Evolutionary conservation across 768 basidiomycete species (phyloP), one percentile per base, ranked within the genome.

Genomic region (Botryobasidium botryosum): DNA sequence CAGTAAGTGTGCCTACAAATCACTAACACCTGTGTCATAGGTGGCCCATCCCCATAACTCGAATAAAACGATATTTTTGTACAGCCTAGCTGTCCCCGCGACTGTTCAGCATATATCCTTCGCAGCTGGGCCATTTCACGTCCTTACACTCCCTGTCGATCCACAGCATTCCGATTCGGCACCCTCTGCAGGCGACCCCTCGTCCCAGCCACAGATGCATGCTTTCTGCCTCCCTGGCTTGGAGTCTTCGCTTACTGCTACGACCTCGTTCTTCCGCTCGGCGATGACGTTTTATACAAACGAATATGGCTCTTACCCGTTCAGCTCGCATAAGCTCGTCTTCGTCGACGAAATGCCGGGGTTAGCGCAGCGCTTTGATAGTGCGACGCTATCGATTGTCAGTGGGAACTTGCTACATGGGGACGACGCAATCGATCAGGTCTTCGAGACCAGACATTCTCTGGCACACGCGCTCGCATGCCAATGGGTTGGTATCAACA

Each of bases 81-180:
- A 88, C 59, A 74, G 80, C 5, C 90, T 92, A 59, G 67, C 79
- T 20, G 75, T 77, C 10, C 71, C 81, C 20, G 91, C 90, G 0
- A 90, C 90, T 18, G 85, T 80, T n/a, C 94, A 97, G 58, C 94
- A 97, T 56, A 77, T 99, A 48, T 79, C 84, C 2, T 97, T 92
- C 57, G 90, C 91, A 40, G 88, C 86, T 7, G 94, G 94, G 1
- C 91, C 92, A 3, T 97, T 97, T 58, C 77, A 88, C 61, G 64
- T 85, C 46, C 64, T 77, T 53, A 64, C 74, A 8, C 75, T 86
- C 40, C 72, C 77, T 29, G 61, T 71, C 10, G 82, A 84, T 50
- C 66, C 65, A 46, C 62, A 65, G 10, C 46, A 40, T 26, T 27
- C 40, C 3, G 18, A 37, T n/a, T 21, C 18, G 33, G 58, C 66